A percentile compares a stretch with the other conserved stretches of the same genome.
Evolutionary conservation across 768 basidiomycete species (phyloP).

Genomic region (Leucosporidium scottii): DNA sequence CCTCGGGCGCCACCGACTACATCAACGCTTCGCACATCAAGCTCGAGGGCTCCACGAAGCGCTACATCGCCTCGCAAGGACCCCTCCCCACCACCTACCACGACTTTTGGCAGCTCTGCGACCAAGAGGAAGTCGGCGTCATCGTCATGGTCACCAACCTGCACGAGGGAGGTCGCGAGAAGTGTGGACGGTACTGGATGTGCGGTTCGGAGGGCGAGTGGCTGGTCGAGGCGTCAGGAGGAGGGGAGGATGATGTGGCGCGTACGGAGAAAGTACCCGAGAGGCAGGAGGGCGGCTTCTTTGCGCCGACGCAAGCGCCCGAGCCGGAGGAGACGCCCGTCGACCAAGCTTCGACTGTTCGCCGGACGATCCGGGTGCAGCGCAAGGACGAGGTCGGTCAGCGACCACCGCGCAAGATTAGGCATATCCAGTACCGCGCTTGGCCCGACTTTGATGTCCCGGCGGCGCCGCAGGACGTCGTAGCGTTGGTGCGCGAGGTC

Average conservation of each 20-base stretch:
- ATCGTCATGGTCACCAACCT: slow-evolving; percentile 96
- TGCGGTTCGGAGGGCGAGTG: slow-evolving; percentile 9
- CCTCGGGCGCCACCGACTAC: slow-evolving; percentile 57
- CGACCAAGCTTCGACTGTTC: slow-evolving; percentile 39
- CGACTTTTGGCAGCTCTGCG: slow-evolving; percentile 94
- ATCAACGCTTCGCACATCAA: slow-evolving; percentile 92
- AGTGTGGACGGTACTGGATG: slow-evolving; percentile 80
- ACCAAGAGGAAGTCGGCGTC: slow-evolving; percentile 90
- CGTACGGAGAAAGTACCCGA: neutral
- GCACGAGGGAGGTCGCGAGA: slow-evolving; percentile 75
- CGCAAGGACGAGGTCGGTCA: slow-evolving; percentile 45
- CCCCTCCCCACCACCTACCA: slow-evolving; percentile 78
- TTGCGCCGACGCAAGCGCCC: slow-evolving; percentile 21
- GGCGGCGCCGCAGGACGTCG: slow-evolving; percentile 64
- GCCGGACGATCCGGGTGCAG: slow-evolving; percentile 56
- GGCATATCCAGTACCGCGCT: slow-evolving; percentile 84
- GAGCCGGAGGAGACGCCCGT: neutral
- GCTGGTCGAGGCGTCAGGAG: slow-evolving; percentile 20
- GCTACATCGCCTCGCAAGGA: slow-evolving; percentile 94
- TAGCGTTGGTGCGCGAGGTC: slow-evolving; percentile 68
- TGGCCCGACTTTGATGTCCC: slow-evolving; percentile 99
- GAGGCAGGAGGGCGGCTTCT: slow-evolving; percentile 32
- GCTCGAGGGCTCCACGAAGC: slow-evolving; percentile 67
- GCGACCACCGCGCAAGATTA: slow-evolving; percentile 43
- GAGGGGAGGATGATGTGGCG: slow-evolving; percentile 16